Percentiles rank a stretch among this genome's conserved stretches.
Conservation (phyloP, 345 rosid species). For the Clarkia xantiana region DNA sequence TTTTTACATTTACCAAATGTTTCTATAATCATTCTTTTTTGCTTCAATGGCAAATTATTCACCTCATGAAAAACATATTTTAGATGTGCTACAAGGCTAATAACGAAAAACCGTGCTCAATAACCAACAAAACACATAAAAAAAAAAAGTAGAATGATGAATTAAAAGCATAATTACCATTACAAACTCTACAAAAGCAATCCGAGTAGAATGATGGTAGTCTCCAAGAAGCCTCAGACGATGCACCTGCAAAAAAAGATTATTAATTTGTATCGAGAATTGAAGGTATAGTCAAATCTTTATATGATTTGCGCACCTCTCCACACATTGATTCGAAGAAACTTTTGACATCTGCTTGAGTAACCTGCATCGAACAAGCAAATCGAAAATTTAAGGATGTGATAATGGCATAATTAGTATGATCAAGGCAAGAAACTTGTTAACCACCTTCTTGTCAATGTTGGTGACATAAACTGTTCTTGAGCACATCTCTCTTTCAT, state of each 20-base stretch:
- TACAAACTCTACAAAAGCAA: conserved; percentile 19
- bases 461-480: no score
- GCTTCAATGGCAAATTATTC: no score
- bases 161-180: no score
- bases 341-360: conserved; percentile 61
- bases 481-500: conserved; percentile 12
- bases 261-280: neutral
- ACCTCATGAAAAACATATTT: no score
- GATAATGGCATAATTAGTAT: conserved; percentile 5
- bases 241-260: conserved; percentile 38
- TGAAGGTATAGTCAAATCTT: conserved; percentile 5
- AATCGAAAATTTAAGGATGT: conserved; percentile 5
- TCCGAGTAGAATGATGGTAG: conserved; percentile 75
- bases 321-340: conserved; percentile 84
- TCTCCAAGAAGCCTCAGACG: conserved; percentile 91
- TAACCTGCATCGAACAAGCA: conserved; percentile 27
- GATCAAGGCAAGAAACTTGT: neutral
- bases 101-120: no score
- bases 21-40: no score
- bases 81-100: no score
- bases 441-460: conserved; percentile 72
- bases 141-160: no score
- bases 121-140: no score
- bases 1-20: no score
- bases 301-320: conserved; percentile 36